Evolutionary conservation across 768 basidiomycete genomes (phyloP).

Genomic region (Leccinum imitatum): DNA sequence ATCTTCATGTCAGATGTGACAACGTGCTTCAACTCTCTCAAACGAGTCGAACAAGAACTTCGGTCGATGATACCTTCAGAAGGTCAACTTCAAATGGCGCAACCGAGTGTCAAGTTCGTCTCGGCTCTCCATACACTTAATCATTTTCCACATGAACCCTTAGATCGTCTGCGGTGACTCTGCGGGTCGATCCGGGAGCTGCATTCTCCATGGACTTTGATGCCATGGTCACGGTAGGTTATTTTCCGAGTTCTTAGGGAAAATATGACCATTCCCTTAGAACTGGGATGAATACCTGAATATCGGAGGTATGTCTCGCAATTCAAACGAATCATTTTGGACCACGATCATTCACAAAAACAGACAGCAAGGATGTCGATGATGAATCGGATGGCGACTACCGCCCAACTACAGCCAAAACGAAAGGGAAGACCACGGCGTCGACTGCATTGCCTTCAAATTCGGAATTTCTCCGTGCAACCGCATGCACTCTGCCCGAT

Average conservation of each 20-base stretch:
- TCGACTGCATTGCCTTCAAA: conserved; percentile 26
- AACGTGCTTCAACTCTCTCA: conserved; percentile 71
- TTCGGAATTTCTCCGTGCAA: conserved; percentile 48
- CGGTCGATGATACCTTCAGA: conserved; percentile 44
- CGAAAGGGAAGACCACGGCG: conserved; percentile 27
- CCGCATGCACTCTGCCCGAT: conserved; percentile 67
- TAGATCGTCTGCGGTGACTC: conserved; percentile 52
- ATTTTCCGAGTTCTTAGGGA: not conserved
- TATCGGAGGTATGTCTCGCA: conserved; percentile 39
- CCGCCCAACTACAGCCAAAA: conserved; percentile 34
- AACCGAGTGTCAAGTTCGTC: conserved; percentile 60
- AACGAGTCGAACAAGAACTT: conserved; percentile 73
- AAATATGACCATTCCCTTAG: conserved; percentile 30
- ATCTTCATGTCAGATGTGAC: conserved; percentile 80
- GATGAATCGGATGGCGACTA: conserved; percentile 52
- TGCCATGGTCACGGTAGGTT: conserved; percentile 57
- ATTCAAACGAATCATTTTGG: not conserved
- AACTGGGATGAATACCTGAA: conserved; percentile 65
- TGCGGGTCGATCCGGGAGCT: conserved; percentile 49
- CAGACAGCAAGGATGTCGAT: conserved; percentile 15
- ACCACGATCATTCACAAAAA: not conserved
- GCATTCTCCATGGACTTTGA: conserved; percentile 61
- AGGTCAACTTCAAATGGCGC: conserved; percentile 67
- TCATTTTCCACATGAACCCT: conserved; percentile 1
- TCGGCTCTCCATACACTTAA: not conserved